Percentiles rank a stretch among this genome's conserved stretches.
Evolutionary conservation across 1,284 basidiomycete species (phyloP).

Genomic region (Hemileia vastatrix): DNA sequence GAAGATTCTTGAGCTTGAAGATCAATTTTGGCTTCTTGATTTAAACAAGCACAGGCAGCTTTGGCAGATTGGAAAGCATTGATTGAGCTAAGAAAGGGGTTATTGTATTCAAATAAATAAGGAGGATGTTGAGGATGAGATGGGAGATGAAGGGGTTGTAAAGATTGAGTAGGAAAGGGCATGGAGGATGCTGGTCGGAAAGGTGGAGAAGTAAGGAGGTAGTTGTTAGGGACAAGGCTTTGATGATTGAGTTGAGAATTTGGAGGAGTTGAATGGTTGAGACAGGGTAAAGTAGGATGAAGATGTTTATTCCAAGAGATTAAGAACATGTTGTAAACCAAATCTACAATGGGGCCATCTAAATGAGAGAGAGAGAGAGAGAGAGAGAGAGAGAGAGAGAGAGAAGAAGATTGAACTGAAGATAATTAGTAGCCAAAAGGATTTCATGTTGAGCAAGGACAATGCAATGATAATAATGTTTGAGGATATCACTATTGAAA

Average conservation of each 20-base stretch:
- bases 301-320: slow-evolving; percentile 57
- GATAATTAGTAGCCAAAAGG: slow-evolving; percentile 55
- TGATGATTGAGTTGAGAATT: slow-evolving; percentile 12
- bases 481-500: too few species aligned
- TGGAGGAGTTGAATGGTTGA: slow-evolving; percentile 46
- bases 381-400: too few species aligned
- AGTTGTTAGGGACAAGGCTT: slow-evolving; percentile 47
- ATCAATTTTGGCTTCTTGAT: slow-evolving; percentile 41
- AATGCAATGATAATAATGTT: slow-evolving; percentile 45
- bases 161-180: slow-evolving; percentile 47
- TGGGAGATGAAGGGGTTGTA: slow-evolving; percentile 48
- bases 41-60: slow-evolving; percentile 46
- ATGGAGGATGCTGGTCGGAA: slow-evolving; percentile 45
- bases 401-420: too few species aligned
- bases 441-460: slow-evolving; percentile 53
- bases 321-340: slow-evolving; percentile 63
- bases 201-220: too few species aligned
- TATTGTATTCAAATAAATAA: slow-evolving; percentile 23
- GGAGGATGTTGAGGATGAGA: too few species aligned
- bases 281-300: slow-evolving; percentile 54
- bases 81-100: slow-evolving; percentile 46
- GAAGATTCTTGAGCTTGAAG: too few species aligned
- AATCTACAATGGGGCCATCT: slow-evolving; percentile 60
- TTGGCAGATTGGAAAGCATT: slow-evolving; percentile 49
- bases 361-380: too few species aligned